A percentile compares a stretch with the other conserved stretches of the same genome.
Conservation (phyloP, 176 grass and related monocot species). For the Lolium rigidum region DNA sequence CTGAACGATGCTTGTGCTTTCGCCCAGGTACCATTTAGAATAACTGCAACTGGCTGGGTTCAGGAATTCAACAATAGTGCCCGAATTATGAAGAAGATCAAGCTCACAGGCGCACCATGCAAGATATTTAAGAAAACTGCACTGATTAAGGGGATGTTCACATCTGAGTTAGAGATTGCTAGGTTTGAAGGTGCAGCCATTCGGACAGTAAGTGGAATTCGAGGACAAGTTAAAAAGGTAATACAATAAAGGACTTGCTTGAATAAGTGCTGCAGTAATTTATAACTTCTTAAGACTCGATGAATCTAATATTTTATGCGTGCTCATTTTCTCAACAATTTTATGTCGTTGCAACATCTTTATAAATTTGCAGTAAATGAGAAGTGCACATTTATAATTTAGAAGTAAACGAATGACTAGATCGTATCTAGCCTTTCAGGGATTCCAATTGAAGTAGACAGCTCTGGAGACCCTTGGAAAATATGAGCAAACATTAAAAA, state of each 20-base stretch:
- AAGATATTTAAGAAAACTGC: conserved; percentile 99
- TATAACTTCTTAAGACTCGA: conserved; percentile 21
- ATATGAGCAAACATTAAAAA: neutral
- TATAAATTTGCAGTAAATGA: neutral
- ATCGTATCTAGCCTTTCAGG: conserved; percentile 4
- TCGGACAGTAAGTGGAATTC: conserved; percentile 86
- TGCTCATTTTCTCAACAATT: neutral
- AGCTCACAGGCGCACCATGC: conserved; percentile 82
- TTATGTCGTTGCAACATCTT: neutral
- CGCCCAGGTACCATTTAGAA: conserved; percentile 79
- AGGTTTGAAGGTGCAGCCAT: conserved; percentile 96
- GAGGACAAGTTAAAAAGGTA: conserved; percentile 99
- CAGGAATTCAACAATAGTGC: conserved; percentile 97
- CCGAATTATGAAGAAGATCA: conserved; percentile 95
- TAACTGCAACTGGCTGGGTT: conserved; percentile 76
- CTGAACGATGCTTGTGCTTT: conserved; percentile 37
- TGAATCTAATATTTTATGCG: conserved; percentile 7
- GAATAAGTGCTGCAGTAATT: conserved; percentile 3
- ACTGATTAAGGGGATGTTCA: conserved; percentile 96
- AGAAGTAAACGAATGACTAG: conserved; percentile 12
- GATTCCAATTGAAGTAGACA: conserved; percentile 8
- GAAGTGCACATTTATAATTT: neutral
- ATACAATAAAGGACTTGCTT: conserved; percentile 34
- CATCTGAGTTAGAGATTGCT: conserved; percentile 96
- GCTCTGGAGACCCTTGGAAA: neutral